Conservation (phyloP, 2,329 filamentous ascomycete species). For the Blumeria graminis region DNA sequence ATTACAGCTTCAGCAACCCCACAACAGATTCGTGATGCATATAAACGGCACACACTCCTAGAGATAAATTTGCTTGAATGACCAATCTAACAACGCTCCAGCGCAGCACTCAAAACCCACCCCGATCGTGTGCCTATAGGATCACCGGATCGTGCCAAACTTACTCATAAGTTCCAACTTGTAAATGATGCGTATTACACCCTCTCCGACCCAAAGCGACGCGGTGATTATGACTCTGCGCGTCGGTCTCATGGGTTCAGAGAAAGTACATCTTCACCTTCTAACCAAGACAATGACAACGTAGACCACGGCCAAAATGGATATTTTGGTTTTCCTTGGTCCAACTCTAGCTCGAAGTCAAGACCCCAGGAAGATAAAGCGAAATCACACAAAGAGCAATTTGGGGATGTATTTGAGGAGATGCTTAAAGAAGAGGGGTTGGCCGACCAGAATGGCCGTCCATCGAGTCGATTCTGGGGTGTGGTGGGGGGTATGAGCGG, state of each 20-base stretch:
- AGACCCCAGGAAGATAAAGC: constrained; percentile 26
- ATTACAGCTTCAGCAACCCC: constrained; percentile 49
- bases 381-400: constrained; percentile 51
- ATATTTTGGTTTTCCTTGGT: constrained; percentile 47
- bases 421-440: constrained; percentile 74
- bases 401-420: constrained; percentile 70
- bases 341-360: constrained; percentile 24
- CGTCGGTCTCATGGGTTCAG: constrained; percentile 30
- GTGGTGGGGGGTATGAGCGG: constrained; percentile 68
- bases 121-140: constrained; percentile 70
- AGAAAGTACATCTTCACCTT: constrained; percentile 19
- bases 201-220: constrained; percentile 52
- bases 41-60: constrained; percentile 43
- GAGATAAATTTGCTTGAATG: not conserved
- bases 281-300: constrained; percentile 21
- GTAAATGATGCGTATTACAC: constrained; percentile 90
- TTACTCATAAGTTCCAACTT: constrained; percentile 74
- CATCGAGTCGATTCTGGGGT: constrained; percentile 62
- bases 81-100: constrained; percentile 15
- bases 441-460: constrained; percentile 40
- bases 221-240: constrained; percentile 65
- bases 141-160: constrained; percentile 56
- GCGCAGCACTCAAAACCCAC: constrained; percentile 74
- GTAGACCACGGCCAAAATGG: constrained; percentile 18
- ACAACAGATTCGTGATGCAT: constrained; percentile 76